These are phyloP conservation scores for Datura wrightii DNA, from an alignment of 257 asterid species.

Conservation along the genomic window DNA sequence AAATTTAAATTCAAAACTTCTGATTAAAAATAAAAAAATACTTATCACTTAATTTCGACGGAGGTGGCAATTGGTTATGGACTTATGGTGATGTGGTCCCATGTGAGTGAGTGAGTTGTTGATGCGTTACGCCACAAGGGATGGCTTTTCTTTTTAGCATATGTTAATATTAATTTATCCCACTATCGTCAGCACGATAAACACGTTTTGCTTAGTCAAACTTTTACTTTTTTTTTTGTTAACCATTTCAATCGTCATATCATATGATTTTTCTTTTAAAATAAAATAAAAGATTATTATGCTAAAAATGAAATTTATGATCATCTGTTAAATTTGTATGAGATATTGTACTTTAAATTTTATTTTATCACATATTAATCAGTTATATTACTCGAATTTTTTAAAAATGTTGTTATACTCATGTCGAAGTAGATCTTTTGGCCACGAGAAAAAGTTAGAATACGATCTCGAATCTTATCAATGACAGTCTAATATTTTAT, in stretches of 20 bases:
- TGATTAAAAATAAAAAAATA: too few species aligned
- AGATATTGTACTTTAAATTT: not conserved
- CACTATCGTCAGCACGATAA: not conserved
- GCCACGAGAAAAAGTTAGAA: too few species aligned
- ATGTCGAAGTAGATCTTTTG: too few species aligned
- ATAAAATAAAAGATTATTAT: not conserved
- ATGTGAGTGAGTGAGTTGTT: not conserved
- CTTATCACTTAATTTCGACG: too few species aligned
- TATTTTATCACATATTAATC: not conserved
- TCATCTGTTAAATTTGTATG: not conserved
- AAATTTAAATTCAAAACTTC: fast-evolving
- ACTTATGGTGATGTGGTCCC: not conserved
- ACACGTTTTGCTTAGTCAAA: not conserved
- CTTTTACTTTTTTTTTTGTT: not conserved
- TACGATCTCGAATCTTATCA: too few species aligned
- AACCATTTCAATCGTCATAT: not conserved
- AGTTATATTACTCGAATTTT: too few species aligned
- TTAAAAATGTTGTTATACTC: too few species aligned
- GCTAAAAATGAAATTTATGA: not conserved
- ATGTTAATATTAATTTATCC: not conserved
- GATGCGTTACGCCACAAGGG: conserved; percentile 4
- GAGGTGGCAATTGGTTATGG: too few species aligned
- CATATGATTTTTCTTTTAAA: not conserved
- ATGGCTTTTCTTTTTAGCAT: not conserved
- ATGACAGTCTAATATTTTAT: not conserved